Evolutionary conservation across 2,329 filamentous ascomycete genomes (phyloP), one percentile per base, ranked within the genome.

Genomic region (Aspergillus cejpii): DNA sequence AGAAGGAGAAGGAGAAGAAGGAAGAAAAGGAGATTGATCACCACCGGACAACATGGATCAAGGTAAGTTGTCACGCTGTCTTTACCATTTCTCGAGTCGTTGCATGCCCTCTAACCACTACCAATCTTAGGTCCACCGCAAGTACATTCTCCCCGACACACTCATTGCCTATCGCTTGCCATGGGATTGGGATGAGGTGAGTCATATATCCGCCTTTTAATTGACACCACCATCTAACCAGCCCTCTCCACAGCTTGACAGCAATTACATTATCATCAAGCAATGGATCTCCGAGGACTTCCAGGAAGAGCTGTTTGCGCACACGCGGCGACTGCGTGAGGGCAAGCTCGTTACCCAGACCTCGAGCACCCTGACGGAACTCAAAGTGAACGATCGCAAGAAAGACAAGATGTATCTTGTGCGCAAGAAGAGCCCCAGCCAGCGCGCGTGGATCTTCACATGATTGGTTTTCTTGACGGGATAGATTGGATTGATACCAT

Each of bases 201-300:
- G 68, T 58, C 15, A 21, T 31, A 21, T 39, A n/a, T 10, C 12
- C 17, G 2, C 23, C 14, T 6, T 37, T 2, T 29, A 37, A n/a
- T 34, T 36, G 1, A 27, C 5, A 15, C 20, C 37, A 41, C 8
- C 29, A 44, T 23, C n/a, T n/a, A n/a, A n/a, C n/a, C n/a, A n/a
- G n/a, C 24, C 23, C 34, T 31, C 34, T 31, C 4, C 29, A 74
- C 41, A 73, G 70, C 55, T 53, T 40, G 82, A 89, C 57, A 75
- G 79, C 14, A 80, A 84, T 37, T 89, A 80, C 55, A 72, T 89
- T 44, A 66, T 90, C 47, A 84, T 89, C 67, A 85, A 84, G 65
- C 75, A 80, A 44, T 86, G 80, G 79, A 80, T 89, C 41, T 77
- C 79, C 3, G 81, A 87, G 54, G 77, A 78, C 49, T 78, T 87